Percentiles rank a stretch among this genome's conserved stretches.
phyloP scores from a whole-genome alignment of 129 eudicot genomes.

The Centella asiatica region DNA sequence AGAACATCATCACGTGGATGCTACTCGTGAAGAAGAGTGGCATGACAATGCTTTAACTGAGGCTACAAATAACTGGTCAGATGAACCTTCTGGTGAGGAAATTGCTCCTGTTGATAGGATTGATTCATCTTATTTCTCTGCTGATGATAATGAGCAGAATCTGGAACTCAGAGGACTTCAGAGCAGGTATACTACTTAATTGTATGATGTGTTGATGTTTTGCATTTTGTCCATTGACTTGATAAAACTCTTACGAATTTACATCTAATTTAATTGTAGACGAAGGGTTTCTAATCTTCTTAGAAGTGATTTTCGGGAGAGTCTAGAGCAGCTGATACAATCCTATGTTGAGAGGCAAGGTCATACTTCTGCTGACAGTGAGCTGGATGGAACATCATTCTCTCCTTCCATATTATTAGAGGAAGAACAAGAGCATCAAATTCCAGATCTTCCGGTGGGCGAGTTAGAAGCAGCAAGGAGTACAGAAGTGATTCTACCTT shows the following conservation, averaged over 20 bases:
- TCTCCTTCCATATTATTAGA: constrained; percentile 17
- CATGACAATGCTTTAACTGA: constrained; percentile 34
- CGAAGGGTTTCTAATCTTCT: constrained; percentile 91
- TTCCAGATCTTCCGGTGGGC: constrained; percentile 24
- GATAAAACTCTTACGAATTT: background rate
- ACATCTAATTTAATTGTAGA: constrained; percentile 24
- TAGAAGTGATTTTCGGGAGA: constrained; percentile 77
- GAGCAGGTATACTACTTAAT: constrained; percentile 47
- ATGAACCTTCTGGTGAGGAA: constrained; percentile 32
- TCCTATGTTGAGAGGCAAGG: constrained; percentile 60
- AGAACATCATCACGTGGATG: constrained; percentile 29
- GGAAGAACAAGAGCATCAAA: constrained; percentile 33
- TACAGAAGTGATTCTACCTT: constrained; percentile 17
- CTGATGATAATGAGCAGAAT: constrained; percentile 40
- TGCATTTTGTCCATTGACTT: background rate
- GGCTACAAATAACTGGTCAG: constrained; percentile 36
- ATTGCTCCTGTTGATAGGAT: constrained; percentile 26
- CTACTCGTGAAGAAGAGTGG: constrained; percentile 45
- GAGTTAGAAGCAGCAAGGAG: constrained; percentile 22
- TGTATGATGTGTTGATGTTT: too few relatives aligned
- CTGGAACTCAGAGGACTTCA: constrained; percentile 63
- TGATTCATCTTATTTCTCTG: constrained; percentile 38
- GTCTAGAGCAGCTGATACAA: constrained; percentile 67
- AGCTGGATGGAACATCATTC: constrained; percentile 22
- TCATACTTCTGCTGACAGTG: constrained; percentile 54